Evolutionary conservation across 495 filamentous ascomycete genomes (phyloP), one percentile per base, ranked within the genome.

Genomic region (Hypoxylon intermedium): DNA sequence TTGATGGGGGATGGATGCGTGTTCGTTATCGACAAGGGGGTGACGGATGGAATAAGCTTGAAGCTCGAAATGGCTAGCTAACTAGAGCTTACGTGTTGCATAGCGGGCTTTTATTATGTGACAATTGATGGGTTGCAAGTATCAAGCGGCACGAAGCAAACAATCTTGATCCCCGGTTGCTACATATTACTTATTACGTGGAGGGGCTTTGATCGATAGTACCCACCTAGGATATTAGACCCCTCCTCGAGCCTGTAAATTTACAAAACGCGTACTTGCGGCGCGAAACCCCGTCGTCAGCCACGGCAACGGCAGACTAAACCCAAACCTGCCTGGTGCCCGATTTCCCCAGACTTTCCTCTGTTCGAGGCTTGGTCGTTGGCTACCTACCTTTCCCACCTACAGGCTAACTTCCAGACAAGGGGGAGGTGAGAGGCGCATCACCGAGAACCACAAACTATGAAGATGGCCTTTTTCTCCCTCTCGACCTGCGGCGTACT

Each of bases 401-500:
- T n/a, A n/a, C n/a, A n/a, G n/a, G n/a, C n/a, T n/a, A n/a, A n/a
- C n/a, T n/a, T n/a, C n/a, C n/a, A n/a, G 21, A 42, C 31, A 42
- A 51, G 15, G 50, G 50, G 26, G 18, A 36, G 28, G 18, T 26
- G 28, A 26, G 9, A 41, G n/a, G n/a, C n/a, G n/a, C n/a, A n/a
- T n/a, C n/a, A 23, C 18, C 12, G 37, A 42, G 26, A 16, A 12
- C 6, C 34, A 37, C 40, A 11, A 41, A 1, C 43, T 1, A 13
- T 19, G 9, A 51, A 49, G 4, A 62, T 56, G 58, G 36, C 31
- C 2, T 11, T 33, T 20, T 3, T 28, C 24, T 70, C 56, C 55
- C 58, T 73, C 44, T 33, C 65, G 6, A 58, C 54, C 43, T 20
- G 74, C n/a, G 68, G 72, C 75, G 65, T 83, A 71, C 54, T 82